Conservation (phyloP, 768 basidiomycete species). For the Epithele typhae region DNA sequence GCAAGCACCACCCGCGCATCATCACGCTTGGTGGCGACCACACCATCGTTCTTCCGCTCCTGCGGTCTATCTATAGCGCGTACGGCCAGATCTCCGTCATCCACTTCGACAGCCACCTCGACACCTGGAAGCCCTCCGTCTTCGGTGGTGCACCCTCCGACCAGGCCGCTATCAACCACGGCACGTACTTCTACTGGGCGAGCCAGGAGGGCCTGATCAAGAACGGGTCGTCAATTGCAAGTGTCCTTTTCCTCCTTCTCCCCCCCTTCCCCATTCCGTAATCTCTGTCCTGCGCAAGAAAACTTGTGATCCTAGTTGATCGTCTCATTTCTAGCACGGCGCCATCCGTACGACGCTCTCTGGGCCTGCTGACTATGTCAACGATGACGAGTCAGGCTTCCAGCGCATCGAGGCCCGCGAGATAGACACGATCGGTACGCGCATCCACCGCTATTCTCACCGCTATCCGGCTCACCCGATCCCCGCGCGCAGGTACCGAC, state of each 20-base stretch:
- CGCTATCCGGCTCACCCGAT: background rate
- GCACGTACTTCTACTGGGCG: slow-evolving; percentile 90
- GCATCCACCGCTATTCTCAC: background rate
- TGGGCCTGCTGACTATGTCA: slow-evolving; percentile 69
- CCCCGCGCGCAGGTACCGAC: slow-evolving; percentile 44
- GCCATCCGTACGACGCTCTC: slow-evolving; percentile 84
- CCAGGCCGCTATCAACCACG: slow-evolving; percentile 78
- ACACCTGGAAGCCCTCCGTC: slow-evolving; percentile 73
- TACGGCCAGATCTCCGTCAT: slow-evolving; percentile 82
- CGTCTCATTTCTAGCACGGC: slow-evolving; percentile 57
- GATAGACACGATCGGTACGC: slow-evolving; percentile 72
- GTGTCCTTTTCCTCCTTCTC: slow-evolving; percentile 40
- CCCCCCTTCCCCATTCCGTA: slow-evolving; percentile 11
- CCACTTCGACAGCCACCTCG: slow-evolving; percentile 84
- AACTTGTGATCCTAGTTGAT: slow-evolving; percentile 74
- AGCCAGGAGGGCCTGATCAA: slow-evolving; percentile 76
- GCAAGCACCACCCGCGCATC: slow-evolving; percentile 71
- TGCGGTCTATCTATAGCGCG: slow-evolving; percentile 67
- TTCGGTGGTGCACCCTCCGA: slow-evolving; percentile 72
- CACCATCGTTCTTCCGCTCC: slow-evolving; percentile 67
- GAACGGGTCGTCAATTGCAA: slow-evolving; percentile 81
- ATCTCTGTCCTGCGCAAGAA: slow-evolving; percentile 23
- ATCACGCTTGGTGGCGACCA: slow-evolving; percentile 88
- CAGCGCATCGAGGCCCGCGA: slow-evolving; percentile 80
- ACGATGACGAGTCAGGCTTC: slow-evolving; percentile 78